Evolutionary conservation across 163 green algal genomes (phyloP).

Genomic region (Scenedesmus sp.): DNA sequence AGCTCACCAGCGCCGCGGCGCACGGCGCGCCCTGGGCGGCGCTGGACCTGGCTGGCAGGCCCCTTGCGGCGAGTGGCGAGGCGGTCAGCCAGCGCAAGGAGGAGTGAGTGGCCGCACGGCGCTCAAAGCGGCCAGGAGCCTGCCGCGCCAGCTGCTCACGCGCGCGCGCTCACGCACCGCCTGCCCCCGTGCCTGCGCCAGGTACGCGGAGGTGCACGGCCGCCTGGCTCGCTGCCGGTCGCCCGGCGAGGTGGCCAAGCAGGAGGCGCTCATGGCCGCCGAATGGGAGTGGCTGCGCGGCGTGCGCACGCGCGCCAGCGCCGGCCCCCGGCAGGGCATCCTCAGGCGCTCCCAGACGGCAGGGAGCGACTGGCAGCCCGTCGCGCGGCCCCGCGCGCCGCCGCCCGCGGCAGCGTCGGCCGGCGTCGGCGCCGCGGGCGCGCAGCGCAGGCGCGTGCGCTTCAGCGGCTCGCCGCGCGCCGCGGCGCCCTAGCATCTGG

Average conservation of each 20-base stretch:
- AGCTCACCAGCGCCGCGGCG: constrained; percentile 8
- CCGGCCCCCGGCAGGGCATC: background rate
- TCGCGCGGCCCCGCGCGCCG: background rate
- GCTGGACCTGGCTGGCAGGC: constrained; percentile 16
- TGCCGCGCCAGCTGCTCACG: background rate
- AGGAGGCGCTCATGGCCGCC: background rate
- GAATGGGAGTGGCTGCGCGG: background rate
- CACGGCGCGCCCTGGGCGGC: constrained; percentile 10
- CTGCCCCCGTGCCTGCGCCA: background rate
- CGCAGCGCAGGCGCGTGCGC: background rate
- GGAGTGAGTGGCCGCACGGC: constrained; percentile 7
- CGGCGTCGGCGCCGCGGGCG: background rate
- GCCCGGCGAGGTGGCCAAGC: background rate
- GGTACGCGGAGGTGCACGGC: background rate
- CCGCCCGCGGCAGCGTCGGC: background rate
- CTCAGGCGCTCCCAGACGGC: background rate
- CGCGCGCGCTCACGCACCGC: background rate
- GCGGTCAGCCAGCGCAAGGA: background rate
- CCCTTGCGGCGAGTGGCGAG: background rate
- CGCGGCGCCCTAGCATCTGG: no score
- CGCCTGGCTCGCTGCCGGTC: constrained; percentile 8
- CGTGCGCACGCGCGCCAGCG: background rate
- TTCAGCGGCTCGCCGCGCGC: no score
- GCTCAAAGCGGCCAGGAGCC: background rate
- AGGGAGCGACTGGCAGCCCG: background rate